phyloP scores from a whole-genome alignment of 495 filamentous ascomycete genomes.

The Aspergillus taichungensis region DNA sequence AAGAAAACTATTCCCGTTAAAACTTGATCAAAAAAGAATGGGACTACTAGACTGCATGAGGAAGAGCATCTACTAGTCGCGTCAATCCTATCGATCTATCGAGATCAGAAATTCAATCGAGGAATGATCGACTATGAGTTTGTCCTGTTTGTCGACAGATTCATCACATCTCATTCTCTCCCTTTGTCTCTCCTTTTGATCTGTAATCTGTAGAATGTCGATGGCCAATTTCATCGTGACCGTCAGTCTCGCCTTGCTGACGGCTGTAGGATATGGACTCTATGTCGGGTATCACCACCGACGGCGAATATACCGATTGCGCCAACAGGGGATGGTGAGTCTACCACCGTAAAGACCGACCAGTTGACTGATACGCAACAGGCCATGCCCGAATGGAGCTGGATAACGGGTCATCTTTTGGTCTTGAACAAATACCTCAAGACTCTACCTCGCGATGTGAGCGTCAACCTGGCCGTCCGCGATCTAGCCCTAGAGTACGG shows the following conservation, averaged over 20 bases:
- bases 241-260: not conserved
- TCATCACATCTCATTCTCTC: no score
- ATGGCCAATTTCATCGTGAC: not conserved
- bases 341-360: not conserved
- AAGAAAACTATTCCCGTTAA: no score
- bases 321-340: not conserved
- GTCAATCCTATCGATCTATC: no score
- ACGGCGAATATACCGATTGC: not conserved
- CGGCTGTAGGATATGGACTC: not conserved
- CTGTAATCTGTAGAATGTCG: no score
- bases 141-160: no score
- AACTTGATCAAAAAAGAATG: no score
- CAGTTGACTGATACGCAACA: not conserved
- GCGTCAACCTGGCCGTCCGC: not conserved
- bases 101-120: no score
- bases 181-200: no score
- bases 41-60: no score
- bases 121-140: no score
- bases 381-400: slow-evolving; percentile 1
- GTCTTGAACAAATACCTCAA: not conserved
- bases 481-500: not conserved
- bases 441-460: not conserved
- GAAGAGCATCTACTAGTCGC: no score
- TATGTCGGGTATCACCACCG: not conserved
- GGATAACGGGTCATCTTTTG: not conserved